A percentile compares a stretch with the other conserved stretches of the same genome.
Evolutionary conservation across 495 filamentous ascomycete species (phyloP).

Genomic region (Penicillium riverlandense): DNA sequence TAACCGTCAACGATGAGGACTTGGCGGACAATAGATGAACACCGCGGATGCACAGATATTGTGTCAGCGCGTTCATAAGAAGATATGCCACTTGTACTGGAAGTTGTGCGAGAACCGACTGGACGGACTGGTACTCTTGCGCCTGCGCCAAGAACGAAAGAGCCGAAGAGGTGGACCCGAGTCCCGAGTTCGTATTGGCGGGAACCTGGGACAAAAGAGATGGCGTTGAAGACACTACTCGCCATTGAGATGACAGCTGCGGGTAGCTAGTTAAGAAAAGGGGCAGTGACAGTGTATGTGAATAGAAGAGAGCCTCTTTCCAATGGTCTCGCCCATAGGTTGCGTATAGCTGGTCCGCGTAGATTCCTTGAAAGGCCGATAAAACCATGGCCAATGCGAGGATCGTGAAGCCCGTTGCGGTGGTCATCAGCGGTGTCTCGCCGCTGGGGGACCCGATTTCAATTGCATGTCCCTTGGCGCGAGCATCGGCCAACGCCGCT

Average conservation of each 20-base stretch:
- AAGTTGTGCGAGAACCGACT: conserved; percentile 32
- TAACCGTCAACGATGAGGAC: conserved; percentile 87
- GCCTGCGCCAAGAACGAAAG: conserved; percentile 4
- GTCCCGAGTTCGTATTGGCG: background rate
- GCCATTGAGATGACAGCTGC: conserved; percentile 43
- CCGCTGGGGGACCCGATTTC: conserved; percentile 7
- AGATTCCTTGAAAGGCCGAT: conserved; percentile 90
- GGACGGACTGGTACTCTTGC: conserved; percentile 4
- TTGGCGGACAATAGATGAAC: conserved; percentile 84
- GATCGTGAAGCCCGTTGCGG: conserved; percentile 72
- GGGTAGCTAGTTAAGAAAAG: conserved; percentile 46
- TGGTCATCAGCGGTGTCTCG: conserved; percentile 19
- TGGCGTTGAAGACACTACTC: conserved; percentile 38
- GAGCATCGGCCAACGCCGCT: conserved; percentile 81
- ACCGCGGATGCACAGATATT: conserved; percentile 89
- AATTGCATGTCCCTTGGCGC: conserved; percentile 58
- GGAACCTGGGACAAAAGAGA: conserved; percentile 22
- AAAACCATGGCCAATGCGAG: conserved; percentile 84
- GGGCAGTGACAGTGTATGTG: conserved; percentile 71
- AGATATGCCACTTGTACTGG: conserved; percentile 70
- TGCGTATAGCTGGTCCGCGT: conserved; percentile 83
- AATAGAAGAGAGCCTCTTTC: conserved; percentile 96
- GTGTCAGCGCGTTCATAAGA: conserved; percentile 76
- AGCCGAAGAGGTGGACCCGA: conserved; percentile 1
- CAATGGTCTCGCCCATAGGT: conserved; percentile 75